A percentile compares a stretch with the other conserved stretches of the same genome.
phyloP scores from a whole-genome alignment of 75 land plant species.

The Sequoiadendron giganteum region DNA sequence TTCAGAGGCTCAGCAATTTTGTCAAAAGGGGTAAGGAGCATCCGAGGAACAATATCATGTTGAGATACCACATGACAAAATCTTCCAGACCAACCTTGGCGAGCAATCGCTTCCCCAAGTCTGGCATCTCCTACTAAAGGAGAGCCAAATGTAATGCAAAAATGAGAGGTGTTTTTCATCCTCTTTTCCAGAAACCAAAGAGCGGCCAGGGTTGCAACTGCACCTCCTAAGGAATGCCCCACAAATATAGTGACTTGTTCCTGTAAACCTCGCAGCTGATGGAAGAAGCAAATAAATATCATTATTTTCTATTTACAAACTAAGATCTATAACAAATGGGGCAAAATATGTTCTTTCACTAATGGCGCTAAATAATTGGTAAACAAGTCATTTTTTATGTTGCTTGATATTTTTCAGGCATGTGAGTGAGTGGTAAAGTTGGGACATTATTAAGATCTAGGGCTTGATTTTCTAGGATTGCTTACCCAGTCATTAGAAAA shows the following conservation, averaged over 20 bases:
- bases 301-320: too few relatives aligned
- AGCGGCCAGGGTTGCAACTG: background rate
- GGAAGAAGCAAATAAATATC: background rate
- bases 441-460: too few relatives aligned
- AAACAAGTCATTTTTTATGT: too few relatives aligned
- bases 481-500: too few relatives aligned
- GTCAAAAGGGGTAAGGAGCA: constrained; percentile 16
- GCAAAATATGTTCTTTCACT: too few relatives aligned
- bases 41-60: constrained; percentile 19
- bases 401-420: too few relatives aligned
- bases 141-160: constrained; percentile 64
- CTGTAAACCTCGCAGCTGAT: background rate
- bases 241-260: background rate
- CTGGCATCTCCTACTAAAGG: constrained; percentile 54
- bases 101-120: constrained; percentile 23
- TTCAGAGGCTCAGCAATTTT: background rate
- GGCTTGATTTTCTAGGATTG: too few relatives aligned
- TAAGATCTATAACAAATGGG: too few relatives aligned
- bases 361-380: too few relatives aligned
- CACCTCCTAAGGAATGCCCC: background rate
- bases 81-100: constrained; percentile 46
- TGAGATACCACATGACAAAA: constrained; percentile 21
- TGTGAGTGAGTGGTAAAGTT: too few relatives aligned
- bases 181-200: background rate
- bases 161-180: background rate